phyloP scores from a whole-genome alignment of 1,284 basidiomycete genomes.

The Neotropicomus parvogracilis region DNA sequence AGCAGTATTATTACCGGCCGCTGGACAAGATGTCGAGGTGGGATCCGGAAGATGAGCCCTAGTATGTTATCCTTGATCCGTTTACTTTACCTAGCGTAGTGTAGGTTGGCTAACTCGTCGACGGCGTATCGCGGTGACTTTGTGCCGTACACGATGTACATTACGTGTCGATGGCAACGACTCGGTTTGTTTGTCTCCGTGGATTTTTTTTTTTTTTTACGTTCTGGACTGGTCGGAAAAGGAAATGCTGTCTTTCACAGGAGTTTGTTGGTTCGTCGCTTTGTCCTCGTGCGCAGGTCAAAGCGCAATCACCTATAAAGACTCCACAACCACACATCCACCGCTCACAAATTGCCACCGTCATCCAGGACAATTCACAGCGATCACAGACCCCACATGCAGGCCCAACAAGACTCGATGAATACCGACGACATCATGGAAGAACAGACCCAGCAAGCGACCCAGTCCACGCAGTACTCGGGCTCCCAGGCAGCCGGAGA shows the following conservation, averaged over 20 bases:
- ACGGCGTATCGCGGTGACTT: slow-evolving; percentile 21
- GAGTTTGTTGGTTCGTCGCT: slow-evolving; percentile 16
- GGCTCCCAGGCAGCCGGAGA: slow-evolving; percentile 26
- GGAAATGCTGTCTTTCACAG: slow-evolving; percentile 19
- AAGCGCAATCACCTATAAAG: slow-evolving; percentile 21
- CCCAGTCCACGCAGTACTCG: slow-evolving; percentile 45
- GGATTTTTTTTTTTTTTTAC: slow-evolving; percentile 8
- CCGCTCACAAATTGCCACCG: not conserved
- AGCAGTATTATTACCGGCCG: slow-evolving; percentile 77
- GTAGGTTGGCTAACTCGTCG: slow-evolving; percentile 8
- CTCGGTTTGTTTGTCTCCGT: slow-evolving; percentile 4
- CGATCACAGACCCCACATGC: no score
- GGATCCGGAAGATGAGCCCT: slow-evolving; percentile 55
- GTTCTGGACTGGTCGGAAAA: slow-evolving; percentile 7
- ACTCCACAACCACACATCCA: not conserved
- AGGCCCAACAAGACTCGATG: slow-evolving; percentile 22
- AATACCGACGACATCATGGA: slow-evolving; percentile 28
- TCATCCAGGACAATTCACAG: not conserved
- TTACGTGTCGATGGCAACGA: slow-evolving; percentile 1
- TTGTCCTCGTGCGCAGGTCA: slow-evolving; percentile 16
- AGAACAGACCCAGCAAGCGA: slow-evolving; percentile 49
- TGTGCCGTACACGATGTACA: slow-evolving; percentile 3
- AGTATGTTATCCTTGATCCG: slow-evolving; percentile 6
- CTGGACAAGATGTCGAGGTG: slow-evolving; percentile 59
- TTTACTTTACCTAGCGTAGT: slow-evolving; percentile 6